Base-by-base conservation (phyloP, 371 early-diverging fungal genomes). In the Vittaforma corneae region DNA sequence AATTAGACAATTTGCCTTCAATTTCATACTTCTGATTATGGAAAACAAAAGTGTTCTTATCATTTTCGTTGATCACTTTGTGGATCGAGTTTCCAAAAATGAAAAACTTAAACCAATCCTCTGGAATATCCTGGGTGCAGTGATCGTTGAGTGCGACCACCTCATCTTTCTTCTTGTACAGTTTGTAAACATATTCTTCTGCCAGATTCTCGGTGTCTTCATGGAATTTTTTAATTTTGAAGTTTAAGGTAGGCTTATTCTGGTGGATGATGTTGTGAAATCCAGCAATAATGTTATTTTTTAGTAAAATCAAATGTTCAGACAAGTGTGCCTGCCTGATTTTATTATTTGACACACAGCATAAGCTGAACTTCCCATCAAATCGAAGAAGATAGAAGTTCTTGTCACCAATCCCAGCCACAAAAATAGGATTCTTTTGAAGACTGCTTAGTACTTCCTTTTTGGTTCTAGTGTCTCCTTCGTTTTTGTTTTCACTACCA, bases 351-450 rank as follows among this genome's bases (percentile, higher is more conserved):
- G 52, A 30, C 14, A 46, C n/a, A 14, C 2, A 2, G 0, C 66
- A 18, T 6, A 22, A 5, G 16, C 0, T 30, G 26, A 61, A 61
- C n/a, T 16, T 28, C 9, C 51, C 58, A 47, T 61, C 34, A 64
- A 67, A 62, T 48, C 40, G 61, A 1, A 65, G n/a, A 0, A 71
- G 1, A 38, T 71, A 67, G 16, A 71, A 59, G 26, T 42, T 34
- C 16, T 56, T 42, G 9, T 60, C 56, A 20, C 72, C 72, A 24
- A 24, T 38, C 18, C 44, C 42, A 4, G 62, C 37, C 0, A 66
- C 38, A 61, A 52, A 51, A 18, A 63, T 4, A 6, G 9, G 22
- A 30, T 0, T 11, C 22, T n/a, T n/a, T n/a, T n/a, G n/a, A n/a
- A n/a, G n/a, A n/a, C n/a, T n/a, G n/a, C n/a, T n/a, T n/a, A n/a